phyloP scores from a whole-genome alignment of 441 rosid genomes.

The Pelargonium citronellum region DNA sequence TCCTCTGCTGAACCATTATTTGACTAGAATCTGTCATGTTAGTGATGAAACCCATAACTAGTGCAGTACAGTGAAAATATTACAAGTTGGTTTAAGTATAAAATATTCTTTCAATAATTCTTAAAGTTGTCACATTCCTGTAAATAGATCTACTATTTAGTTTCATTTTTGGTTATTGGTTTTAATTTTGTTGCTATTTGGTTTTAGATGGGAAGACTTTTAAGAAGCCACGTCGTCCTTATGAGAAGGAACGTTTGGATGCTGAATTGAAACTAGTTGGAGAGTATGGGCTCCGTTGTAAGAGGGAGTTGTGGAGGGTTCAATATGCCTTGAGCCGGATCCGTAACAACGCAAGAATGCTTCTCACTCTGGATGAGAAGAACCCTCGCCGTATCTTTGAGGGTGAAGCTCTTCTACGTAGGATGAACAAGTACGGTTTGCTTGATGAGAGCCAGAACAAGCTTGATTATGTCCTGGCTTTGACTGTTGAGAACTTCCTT shows the following conservation, averaged over 20 bases:
- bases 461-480: conserved; percentile 77
- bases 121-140: no score
- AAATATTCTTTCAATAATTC: not conserved
- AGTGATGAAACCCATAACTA: not conserved
- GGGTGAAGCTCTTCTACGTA: conserved; percentile 74
- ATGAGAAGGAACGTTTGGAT: conserved; percentile 87
- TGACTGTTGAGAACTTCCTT: conserved; percentile 82
- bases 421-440: conserved; percentile 76
- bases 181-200: not conserved
- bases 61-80: not conserved
- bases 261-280: conserved; percentile 76
- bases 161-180: no score
- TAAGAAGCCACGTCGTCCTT: conserved; percentile 89
- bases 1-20: no score
- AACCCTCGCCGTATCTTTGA: conserved; percentile 71
- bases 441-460: conserved; percentile 83
- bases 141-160: not conserved
- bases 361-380: conserved; percentile 81
- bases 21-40: no score
- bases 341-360: conserved; percentile 77
- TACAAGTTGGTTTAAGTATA: not conserved
- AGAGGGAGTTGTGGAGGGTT: conserved; percentile 93
- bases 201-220: conserved; percentile 83
- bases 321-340: conserved; percentile 75
- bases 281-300: conserved; percentile 70